Conservation (phyloP, 352 stramenopile genomes). For the Thraustotheca clavata region DNA sequence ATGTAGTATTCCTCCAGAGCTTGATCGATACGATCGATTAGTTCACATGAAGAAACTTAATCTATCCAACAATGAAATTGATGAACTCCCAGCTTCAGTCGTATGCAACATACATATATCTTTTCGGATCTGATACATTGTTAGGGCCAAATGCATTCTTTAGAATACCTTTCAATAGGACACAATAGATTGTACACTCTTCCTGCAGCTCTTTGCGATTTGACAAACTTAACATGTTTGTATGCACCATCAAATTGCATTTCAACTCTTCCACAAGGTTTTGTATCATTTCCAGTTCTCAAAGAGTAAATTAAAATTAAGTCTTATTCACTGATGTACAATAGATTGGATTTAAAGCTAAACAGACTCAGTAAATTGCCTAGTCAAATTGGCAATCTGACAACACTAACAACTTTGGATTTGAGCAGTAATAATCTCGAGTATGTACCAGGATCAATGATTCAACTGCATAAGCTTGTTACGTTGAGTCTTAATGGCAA, state of each 20-base stretch:
- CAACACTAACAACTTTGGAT: conserved; percentile 36
- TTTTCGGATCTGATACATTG: not conserved
- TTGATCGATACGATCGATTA: conserved; percentile 45
- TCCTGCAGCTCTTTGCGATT: conserved; percentile 40
- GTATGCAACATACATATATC: conserved; percentile 25
- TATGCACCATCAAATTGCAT: conserved; percentile 20
- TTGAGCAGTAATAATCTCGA: conserved; percentile 50
- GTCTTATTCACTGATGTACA: not conserved
- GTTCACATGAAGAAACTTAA: conserved; percentile 35
- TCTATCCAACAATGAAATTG: conserved; percentile 51
- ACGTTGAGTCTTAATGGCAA: conserved; percentile 49
- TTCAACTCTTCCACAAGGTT: not conserved
- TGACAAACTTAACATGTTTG: conserved; percentile 47
- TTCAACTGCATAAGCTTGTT: conserved; percentile 38
- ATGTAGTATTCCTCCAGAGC: conserved; percentile 31
- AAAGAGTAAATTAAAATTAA: not conserved
- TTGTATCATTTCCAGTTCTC: not conserved
- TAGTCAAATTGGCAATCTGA: conserved; percentile 35
- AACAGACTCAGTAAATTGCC: conserved; percentile 50
- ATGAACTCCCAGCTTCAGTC: conserved; percentile 52
- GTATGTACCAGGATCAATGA: conserved; percentile 38
- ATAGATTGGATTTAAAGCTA: conserved; percentile 60
- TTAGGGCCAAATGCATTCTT: conserved; percentile 41
- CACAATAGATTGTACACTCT: conserved; percentile 52
- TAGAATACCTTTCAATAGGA: conserved; percentile 38